Evolutionary conservation across 441 rosid genomes (phyloP).

Genomic region (Bruguiera hainesii): DNA sequence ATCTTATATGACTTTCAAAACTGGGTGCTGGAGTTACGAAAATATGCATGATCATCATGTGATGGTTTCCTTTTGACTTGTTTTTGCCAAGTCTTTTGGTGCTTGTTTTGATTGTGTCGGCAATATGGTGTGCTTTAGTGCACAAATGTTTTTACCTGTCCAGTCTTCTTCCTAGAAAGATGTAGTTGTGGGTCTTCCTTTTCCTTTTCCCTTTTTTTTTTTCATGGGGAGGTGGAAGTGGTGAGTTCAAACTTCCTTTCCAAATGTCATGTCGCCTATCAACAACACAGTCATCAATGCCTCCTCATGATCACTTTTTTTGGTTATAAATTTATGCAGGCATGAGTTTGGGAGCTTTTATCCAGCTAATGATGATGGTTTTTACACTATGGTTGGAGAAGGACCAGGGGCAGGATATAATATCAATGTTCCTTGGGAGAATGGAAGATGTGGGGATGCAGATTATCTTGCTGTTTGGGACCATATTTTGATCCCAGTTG

Average conservation of each 20-base stretch:
- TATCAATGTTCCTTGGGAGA: constrained; percentile 97
- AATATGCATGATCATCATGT: too few species aligned
- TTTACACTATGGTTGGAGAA: constrained; percentile 81
- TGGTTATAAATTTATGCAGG: constrained; percentile 41
- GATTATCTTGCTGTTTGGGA: constrained; percentile 98
- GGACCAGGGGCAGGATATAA: constrained; percentile 92
- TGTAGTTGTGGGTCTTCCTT: neutral
- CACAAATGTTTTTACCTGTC: too few species aligned
- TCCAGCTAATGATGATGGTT: constrained; percentile 77
- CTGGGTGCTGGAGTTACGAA: too few species aligned
- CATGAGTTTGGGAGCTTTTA: constrained; percentile 86
- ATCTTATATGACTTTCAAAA: neutral
- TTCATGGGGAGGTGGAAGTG: neutral
- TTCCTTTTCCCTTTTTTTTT: neutral
- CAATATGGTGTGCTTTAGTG: too few species aligned
- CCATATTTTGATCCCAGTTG: constrained; percentile 84
- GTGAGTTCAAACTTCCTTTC: constrained; percentile 7
- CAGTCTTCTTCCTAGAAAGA: too few species aligned
- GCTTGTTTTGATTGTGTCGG: too few species aligned
- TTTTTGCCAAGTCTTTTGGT: too few species aligned
- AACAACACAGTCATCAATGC: neutral
- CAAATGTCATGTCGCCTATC: constrained; percentile 1
- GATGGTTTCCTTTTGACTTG: too few species aligned
- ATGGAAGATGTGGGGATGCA: constrained; percentile 80
- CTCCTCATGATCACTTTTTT: constrained; percentile 21